Base-by-base conservation (phyloP, 148 eudicot genomes). In the Vaccinium darrowii region DNA sequence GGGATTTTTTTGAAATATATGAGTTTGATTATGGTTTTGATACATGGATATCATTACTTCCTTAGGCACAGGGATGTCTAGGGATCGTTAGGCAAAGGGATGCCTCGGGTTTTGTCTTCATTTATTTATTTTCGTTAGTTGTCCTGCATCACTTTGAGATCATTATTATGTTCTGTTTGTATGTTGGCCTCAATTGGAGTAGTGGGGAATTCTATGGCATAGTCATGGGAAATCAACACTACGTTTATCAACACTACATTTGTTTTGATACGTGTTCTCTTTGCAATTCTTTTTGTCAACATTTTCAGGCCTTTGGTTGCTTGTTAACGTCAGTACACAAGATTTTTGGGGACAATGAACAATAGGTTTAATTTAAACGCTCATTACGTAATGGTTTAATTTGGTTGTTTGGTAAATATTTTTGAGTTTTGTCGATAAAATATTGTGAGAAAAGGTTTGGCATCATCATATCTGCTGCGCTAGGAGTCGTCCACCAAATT, bases 221-320 rank as follows among this genome's bases (percentile, higher is more conserved):
- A 57, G 30, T 30, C 18, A 79, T 36, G 8, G 27, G 14, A 57
- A 15, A 80, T 16, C 5, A 19, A 76, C 77, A 7, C 77, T 16
- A 16, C 9, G 27, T 76, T 36, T 36, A 57, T 16, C 5, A 19
- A 76, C 77, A 7, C 77, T 15, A 15, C 19, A 14, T 75, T 75
- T 47, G 79, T 76, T 76, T 76, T 76, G 79, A 36, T 33, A 0
- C 9, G 18, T 18, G n/a, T 18, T 76, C 52, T 52, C 56, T 52
- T 50, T 11, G 18, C 25, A 53, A 23, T n/a, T n/a, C 14, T 8
- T 51, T 49, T n/a, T 77, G 19, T 8, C 27, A 49, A 9, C 81
- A 73, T 51, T 51, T 74, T 74, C n/a, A 30, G 51, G 78, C 51
- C 18, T 74, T 74, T 75, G 78, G 78, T 53, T 75, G 14, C 14